These are phyloP conservation scores for Colletotrichum somersetense DNA, from an alignment of 2,329 filamentous ascomycete genomes.

Conservation along the genomic window DNA sequence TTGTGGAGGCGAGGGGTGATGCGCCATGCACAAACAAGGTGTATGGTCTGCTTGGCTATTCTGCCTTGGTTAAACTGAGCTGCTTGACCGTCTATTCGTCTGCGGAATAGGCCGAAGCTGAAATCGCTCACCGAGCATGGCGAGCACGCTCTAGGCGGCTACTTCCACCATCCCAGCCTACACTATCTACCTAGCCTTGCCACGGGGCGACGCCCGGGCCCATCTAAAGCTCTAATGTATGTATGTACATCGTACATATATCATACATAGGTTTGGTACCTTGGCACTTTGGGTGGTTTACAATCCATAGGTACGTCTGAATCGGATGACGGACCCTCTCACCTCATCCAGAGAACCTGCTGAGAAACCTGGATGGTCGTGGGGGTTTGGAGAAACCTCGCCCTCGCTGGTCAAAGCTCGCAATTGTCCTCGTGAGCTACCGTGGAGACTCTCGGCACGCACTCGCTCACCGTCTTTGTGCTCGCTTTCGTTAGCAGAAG, in stretches of 20 bases:
- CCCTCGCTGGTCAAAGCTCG: constrained; percentile 26
- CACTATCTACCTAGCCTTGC: constrained; percentile 18
- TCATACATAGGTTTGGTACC: too few relatives aligned
- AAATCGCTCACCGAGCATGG: constrained; percentile 31
- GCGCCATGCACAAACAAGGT: constrained; percentile 12
- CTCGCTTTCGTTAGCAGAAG: constrained; percentile 17
- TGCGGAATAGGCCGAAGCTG: constrained; percentile 30
- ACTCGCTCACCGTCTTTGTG: constrained; percentile 40
- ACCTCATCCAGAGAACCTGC: constrained; percentile 6
- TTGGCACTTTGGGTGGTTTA: background rate
- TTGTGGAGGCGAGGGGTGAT: constrained; percentile 23
- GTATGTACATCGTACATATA: too few relatives aligned
- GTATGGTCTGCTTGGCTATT: constrained; percentile 31
- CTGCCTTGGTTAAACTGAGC: constrained; percentile 22
- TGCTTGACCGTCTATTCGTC: constrained; percentile 21
- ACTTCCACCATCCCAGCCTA: constrained; percentile 36
- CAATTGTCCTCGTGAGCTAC: constrained; percentile 39
- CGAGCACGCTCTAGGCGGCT: constrained; percentile 32
- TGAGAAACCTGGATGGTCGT: constrained; percentile 27
- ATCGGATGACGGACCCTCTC: constrained; percentile 2
- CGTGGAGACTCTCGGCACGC: constrained; percentile 39
- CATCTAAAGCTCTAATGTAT: constrained; percentile 10
- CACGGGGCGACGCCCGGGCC: constrained; percentile 37
- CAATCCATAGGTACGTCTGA: constrained; percentile 1
- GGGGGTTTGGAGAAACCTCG: constrained; percentile 21